Evolutionary conservation across 768 basidiomycete genomes (phyloP).

Genomic region (Pisolithus microcarpus): DNA sequence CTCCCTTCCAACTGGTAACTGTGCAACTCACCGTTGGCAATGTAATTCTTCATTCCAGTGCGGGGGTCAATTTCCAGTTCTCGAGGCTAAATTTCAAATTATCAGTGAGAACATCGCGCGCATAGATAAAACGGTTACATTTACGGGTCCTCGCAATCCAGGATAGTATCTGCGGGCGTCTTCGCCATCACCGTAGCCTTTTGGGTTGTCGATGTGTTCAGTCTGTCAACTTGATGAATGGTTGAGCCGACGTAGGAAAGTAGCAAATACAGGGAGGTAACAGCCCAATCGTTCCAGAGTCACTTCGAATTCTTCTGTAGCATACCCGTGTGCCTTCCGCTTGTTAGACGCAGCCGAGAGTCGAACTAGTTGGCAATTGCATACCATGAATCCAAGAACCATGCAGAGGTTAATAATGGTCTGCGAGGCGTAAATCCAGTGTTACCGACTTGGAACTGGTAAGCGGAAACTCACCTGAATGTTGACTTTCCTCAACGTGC

Average conservation of each 20-base stretch:
- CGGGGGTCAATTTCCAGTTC: constrained; percentile 81
- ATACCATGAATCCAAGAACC: constrained; percentile 83
- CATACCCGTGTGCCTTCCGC: constrained; percentile 67
- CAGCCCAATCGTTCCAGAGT: constrained; percentile 74
- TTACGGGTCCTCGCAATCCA: constrained; percentile 72
- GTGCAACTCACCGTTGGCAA: constrained; percentile 61
- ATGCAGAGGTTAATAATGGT: constrained; percentile 86
- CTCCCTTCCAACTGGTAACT: too few species aligned
- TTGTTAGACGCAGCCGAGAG: neutral
- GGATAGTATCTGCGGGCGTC: constrained; percentile 77
- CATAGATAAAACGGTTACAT: constrained; percentile 36
- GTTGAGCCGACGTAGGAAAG: neutral
- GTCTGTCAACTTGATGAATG: constrained; percentile 32
- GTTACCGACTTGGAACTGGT: neutral
- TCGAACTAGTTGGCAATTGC: constrained; percentile 7
- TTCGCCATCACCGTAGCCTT: constrained; percentile 79
- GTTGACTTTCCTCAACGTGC: constrained; percentile 64
- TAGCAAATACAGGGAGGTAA: constrained; percentile 60
- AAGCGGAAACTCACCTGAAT: constrained; percentile 43
- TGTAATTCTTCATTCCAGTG: constrained; percentile 95
- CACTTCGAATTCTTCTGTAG: constrained; percentile 80
- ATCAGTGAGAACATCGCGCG: neutral
- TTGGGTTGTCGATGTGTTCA: constrained; percentile 91
- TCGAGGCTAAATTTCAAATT: constrained; percentile 39
- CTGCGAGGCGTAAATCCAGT: constrained; percentile 26